A percentile compares a stretch with the other conserved stretches of the same genome.
phyloP scores from a whole-genome alignment of 306 rosid species.

The Rosa rugosa region DNA sequence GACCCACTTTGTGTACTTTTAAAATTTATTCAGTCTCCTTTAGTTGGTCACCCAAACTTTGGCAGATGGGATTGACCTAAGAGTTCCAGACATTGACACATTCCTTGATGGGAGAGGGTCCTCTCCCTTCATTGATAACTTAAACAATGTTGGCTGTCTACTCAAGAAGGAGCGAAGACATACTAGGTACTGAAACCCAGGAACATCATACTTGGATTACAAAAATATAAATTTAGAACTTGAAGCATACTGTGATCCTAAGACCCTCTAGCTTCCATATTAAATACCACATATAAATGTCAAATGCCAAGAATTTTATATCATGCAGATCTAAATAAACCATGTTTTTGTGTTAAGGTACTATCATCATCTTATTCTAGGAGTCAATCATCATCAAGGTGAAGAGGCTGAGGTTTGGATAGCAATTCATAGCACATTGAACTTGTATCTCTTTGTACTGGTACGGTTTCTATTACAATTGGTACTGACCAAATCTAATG shows the following conservation, averaged over 20 bases:
- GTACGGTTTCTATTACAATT: neutral
- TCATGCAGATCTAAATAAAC: neutral
- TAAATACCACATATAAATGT: neutral
- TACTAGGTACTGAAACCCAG: constrained; percentile 56
- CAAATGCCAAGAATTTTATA: neutral
- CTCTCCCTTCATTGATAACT: constrained; percentile 54
- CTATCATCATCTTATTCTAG: constrained; percentile 69
- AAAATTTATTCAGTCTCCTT: constrained; percentile 6
- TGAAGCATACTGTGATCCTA: neutral
- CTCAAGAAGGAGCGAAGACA: constrained; percentile 82
- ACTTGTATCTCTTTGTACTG: neutral
- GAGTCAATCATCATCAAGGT: constrained; percentile 50
- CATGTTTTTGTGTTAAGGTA: constrained; percentile 46
- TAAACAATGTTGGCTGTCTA: constrained; percentile 77
- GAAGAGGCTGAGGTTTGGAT: constrained; percentile 39
- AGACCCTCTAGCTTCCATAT: neutral
- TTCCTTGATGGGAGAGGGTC: no score
- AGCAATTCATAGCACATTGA: neutral
- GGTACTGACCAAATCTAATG: neutral
- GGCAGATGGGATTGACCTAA: constrained; percentile 74
- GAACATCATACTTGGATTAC: neutral
- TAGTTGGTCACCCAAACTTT: constrained; percentile 27
- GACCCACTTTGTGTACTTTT: constrained; percentile 8
- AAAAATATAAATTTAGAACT: no score
- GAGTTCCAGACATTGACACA: constrained; percentile 87